These are phyloP conservation scores for Phytopythium montanum DNA, from an alignment of 352 stramenopile genomes.

Conservation along the genomic window DNA sequence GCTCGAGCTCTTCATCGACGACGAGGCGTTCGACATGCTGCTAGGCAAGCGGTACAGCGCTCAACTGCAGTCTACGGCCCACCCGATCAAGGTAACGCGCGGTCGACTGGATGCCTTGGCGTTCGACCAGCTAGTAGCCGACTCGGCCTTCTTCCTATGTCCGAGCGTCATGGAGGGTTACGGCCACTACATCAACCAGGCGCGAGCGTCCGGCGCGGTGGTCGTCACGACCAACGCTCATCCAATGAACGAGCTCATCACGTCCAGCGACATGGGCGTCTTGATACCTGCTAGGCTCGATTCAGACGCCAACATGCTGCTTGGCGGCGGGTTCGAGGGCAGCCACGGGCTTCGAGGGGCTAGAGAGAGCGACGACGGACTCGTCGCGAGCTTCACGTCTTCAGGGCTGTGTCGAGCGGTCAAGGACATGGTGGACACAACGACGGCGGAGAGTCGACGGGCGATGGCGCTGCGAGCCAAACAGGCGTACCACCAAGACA, in stretches of 20 bases:
- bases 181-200: conserved; percentile 70
- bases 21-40: conserved; percentile 24
- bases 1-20: conserved; percentile 38
- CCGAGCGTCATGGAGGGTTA: conserved; percentile 61
- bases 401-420: conserved; percentile 35
- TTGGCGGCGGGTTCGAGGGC: conserved; percentile 33
- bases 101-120: conserved; percentile 17
- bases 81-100: conserved; percentile 14
- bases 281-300: conserved; percentile 9
- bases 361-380: conserved; percentile 9
- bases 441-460: conserved; percentile 21
- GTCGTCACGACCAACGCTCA: conserved; percentile 40
- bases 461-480: conserved; percentile 25
- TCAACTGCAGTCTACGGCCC: conserved; percentile 17
- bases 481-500: conserved; percentile 47
- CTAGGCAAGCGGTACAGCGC: conserved; percentile 15
- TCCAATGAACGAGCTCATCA: conserved; percentile 63
- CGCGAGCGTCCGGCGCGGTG: conserved; percentile 32
- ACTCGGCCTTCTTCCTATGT: conserved; percentile 47
- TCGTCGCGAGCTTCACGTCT: conserved; percentile 25
- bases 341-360: conserved; percentile 22
- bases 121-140: conserved; percentile 40
- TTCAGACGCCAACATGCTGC: conserved; percentile 20
- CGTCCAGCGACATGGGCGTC: conserved; percentile 28
- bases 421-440: conserved; percentile 22